These are phyloP conservation scores for Fusarium albosuccineum DNA, from an alignment of 2,329 filamentous ascomycete genomes.

Conservation along the genomic window DNA sequence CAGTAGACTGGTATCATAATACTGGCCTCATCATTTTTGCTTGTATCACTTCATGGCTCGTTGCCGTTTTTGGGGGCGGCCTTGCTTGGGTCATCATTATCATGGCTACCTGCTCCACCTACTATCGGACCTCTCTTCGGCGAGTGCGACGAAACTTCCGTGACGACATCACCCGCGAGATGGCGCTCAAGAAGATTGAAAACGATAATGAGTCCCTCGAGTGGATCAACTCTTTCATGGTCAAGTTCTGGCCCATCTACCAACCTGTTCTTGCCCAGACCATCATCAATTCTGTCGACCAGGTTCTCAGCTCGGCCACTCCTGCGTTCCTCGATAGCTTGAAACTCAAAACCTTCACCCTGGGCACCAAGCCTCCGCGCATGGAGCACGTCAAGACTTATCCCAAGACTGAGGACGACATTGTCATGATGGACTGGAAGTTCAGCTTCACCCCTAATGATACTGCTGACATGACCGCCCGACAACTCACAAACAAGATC, in stretches of 20 bases:
- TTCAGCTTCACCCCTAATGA: constrained; percentile 99
- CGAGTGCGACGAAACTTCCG: constrained; percentile 95
- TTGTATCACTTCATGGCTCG: constrained; percentile 89
- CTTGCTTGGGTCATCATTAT: constrained; percentile 93
- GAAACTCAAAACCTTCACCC: constrained; percentile 91
- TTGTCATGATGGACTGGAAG: constrained; percentile 99
- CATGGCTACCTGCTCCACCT: constrained; percentile 92
- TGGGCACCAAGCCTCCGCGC: constrained; percentile 94
- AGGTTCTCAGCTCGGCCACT: constrained; percentile 92
- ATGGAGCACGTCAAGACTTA: constrained; percentile 99
- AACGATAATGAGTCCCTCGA: constrained; percentile 93
- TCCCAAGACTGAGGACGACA: constrained; percentile 93
- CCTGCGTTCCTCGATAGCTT: constrained; percentile 94
- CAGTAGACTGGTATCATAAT: constrained; percentile 97
- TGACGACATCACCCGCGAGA: constrained; percentile 90
- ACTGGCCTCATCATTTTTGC: constrained; percentile 94
- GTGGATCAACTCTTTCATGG: constrained; percentile 98
- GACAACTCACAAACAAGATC: constrained; percentile 93
- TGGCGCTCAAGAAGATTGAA: constrained; percentile 88
- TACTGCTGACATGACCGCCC: constrained; percentile 87
- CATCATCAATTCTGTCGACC: constrained; percentile 93
- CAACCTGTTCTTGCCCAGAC: constrained; percentile 93
- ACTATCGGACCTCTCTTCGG: constrained; percentile 95
- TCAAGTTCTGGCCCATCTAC: constrained; percentile 99
- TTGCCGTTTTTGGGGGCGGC: constrained; percentile 90